A percentile compares a stretch with the other conserved stretches of the same genome.
phyloP scores from a whole-genome alignment of 345 rosid genomes.

The Populus nigra region DNA sequence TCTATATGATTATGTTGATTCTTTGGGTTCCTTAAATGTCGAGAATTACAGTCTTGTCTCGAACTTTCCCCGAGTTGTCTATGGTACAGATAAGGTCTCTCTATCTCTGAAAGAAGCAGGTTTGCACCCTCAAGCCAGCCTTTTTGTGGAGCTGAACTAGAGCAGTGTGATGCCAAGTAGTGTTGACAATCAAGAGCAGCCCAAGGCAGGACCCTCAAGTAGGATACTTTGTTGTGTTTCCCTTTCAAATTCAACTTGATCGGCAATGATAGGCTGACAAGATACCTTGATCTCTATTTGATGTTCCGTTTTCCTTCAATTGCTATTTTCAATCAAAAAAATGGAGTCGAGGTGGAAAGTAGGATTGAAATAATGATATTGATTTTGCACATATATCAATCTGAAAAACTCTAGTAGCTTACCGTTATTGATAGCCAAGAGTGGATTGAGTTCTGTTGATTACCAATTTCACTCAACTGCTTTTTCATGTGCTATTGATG shows the following conservation, averaged over 20 bases:
- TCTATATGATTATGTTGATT: conserved; percentile 84
- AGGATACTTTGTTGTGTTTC: conserved; percentile 20
- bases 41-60: conserved; percentile 80
- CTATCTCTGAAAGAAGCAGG: conserved; percentile 79
- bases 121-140: conserved; percentile 98
- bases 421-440: not conserved
- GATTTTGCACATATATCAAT: conserved; percentile 11
- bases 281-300: not conserved
- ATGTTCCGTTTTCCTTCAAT: not conserved
- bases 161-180: conserved; percentile 7
- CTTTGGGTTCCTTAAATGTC: conserved; percentile 71
- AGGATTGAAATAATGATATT: conserved; percentile 19
- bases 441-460: not conserved
- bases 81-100: conserved; percentile 62
- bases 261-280: conserved; percentile 17
- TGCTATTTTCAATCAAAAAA: not conserved
- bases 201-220: conserved; percentile 6
- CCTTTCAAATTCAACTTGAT: conserved; percentile 7
- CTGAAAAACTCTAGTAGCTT: conserved; percentile 4
- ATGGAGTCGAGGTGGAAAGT: not conserved
- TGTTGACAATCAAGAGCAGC: conserved; percentile 5
- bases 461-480: not conserved
- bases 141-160: conserved; percentile 86
- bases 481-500: not conserved
- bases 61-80: conserved; percentile 76